Conservation (phyloP, 495 filamentous ascomycete genomes). For the Opeltia flavorubescens region DNA sequence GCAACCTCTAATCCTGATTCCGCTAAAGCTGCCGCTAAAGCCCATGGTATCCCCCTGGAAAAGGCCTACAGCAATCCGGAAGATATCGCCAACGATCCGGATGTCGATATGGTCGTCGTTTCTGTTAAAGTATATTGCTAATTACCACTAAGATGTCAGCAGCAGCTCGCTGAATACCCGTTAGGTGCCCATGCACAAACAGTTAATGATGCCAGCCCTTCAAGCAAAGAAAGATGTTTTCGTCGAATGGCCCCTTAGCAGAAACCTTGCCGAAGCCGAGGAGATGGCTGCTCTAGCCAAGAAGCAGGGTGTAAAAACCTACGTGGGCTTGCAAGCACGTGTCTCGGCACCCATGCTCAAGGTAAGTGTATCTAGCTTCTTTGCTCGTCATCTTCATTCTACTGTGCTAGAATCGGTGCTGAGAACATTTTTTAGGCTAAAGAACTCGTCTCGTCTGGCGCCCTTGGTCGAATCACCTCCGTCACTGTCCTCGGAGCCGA, state of each 20-base stretch:
- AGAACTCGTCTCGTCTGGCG: conserved; percentile 9
- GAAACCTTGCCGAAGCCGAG: conserved; percentile 21
- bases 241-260: conserved; percentile 41
- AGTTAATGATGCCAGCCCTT: conserved; percentile 30
- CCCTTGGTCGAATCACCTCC: conserved; percentile 6
- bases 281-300: conserved; percentile 28
- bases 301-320: conserved; percentile 24
- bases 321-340: conserved; percentile 26
- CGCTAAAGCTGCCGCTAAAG: conserved; percentile 32
- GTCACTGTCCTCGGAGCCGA: conserved; percentile 1
- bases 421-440: conserved; percentile 10
- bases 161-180: neutral
- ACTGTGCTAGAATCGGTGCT: too few species aligned
- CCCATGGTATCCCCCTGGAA: conserved; percentile 29
- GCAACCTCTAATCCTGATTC: conserved; percentile 38
- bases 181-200: conserved; percentile 32
- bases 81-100: conserved; percentile 35
- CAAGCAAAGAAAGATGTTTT: conserved; percentile 42
- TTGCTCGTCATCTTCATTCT: neutral
- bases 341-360: conserved; percentile 2
- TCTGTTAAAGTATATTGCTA: conserved; percentile 27
- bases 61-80: conserved; percentile 38
- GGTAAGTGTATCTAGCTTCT: neutral
- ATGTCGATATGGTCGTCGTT: conserved; percentile 45
- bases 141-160: neutral